Percentiles rank a stretch among this genome's conserved stretches.
These are phyloP conservation scores for Ambrosiella xylebori DNA, from an alignment of 2,329 filamentous ascomycete genomes.

Conservation along the genomic window DNA sequence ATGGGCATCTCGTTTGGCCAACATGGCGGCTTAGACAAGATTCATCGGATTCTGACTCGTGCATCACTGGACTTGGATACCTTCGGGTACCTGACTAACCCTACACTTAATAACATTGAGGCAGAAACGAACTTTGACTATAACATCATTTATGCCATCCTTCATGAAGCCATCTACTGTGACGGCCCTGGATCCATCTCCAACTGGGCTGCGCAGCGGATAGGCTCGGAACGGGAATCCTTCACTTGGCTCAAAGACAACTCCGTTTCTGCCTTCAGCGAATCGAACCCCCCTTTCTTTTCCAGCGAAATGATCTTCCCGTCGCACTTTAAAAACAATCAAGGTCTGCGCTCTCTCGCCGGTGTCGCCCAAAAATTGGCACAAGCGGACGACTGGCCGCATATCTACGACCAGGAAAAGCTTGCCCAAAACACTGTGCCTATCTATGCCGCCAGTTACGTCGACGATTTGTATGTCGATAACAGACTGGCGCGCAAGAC, in stretches of 20 bases:
- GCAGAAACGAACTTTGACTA: slow-evolving; percentile 51
- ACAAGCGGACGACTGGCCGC: slow-evolving; percentile 49
- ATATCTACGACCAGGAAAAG: slow-evolving; percentile 58
- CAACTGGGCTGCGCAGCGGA: slow-evolving; percentile 56
- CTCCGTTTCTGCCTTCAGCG: slow-evolving; percentile 16
- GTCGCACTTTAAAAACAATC: slow-evolving; percentile 66
- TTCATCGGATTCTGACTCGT: slow-evolving; percentile 59
- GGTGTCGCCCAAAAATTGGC: slow-evolving; percentile 57
- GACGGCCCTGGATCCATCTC: slow-evolving; percentile 44
- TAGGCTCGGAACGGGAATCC: slow-evolving; percentile 32
- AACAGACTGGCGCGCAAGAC: slow-evolving; percentile 57
- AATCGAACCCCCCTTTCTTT: slow-evolving; percentile 49
- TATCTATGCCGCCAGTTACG: slow-evolving; percentile 66
- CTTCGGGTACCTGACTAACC: slow-evolving; percentile 58
- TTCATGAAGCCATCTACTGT: slow-evolving; percentile 83
- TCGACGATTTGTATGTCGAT: slow-evolving; percentile 89
- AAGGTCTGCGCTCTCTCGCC: slow-evolving; percentile 53
- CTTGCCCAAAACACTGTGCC: slow-evolving; percentile 65
- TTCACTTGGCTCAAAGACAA: slow-evolving; percentile 35
- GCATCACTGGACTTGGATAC: slow-evolving; percentile 56
- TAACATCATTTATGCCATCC: slow-evolving; percentile 64
- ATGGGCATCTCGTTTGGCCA: slow-evolving; percentile 63
- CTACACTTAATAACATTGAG: slow-evolving; percentile 54
- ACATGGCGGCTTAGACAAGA: slow-evolving; percentile 56
- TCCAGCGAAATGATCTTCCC: slow-evolving; percentile 88